phyloP scores from a whole-genome alignment of 495 filamentous ascomycete genomes.

The Trypethelium eluteriae region DNA sequence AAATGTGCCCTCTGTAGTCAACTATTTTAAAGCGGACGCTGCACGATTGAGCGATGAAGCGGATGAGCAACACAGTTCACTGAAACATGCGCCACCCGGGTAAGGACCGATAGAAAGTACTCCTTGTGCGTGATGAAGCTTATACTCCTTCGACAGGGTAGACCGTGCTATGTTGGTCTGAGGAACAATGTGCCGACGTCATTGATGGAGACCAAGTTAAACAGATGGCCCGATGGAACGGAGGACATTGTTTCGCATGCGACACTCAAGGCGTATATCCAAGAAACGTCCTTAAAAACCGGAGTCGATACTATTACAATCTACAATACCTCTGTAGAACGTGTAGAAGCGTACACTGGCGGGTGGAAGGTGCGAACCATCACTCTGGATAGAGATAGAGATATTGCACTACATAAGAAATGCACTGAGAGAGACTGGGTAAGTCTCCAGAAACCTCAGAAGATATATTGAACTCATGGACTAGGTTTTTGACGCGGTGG shows the following conservation, averaged over 20 bases:
- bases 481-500: slow-evolving; percentile 40
- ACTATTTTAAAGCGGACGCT: slow-evolving; percentile 18
- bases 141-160: slow-evolving; percentile 21
- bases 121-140: background rate
- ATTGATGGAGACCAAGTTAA: slow-evolving; percentile 52
- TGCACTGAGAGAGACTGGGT: slow-evolving; percentile 1
- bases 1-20: slow-evolving; percentile 39
- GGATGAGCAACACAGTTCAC: slow-evolving; percentile 24
- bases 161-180: slow-evolving; percentile 53
- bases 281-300: slow-evolving; percentile 44
- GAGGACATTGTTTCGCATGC: slow-evolving; percentile 49
- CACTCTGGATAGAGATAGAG: background rate
- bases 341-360: background rate
- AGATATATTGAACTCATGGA: background rate
- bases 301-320: background rate
- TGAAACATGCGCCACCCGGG: slow-evolving; percentile 49
- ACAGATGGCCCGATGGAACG: slow-evolving; percentile 53
- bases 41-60: slow-evolving; percentile 18
- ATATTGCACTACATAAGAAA: background rate
- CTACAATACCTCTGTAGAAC: slow-evolving; percentile 1
- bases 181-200: slow-evolving; percentile 59
- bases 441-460: background rate
- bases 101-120: slow-evolving; percentile 17
- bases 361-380: background rate
- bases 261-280: slow-evolving; percentile 52